These are phyloP conservation scores for Pilaira anomala DNA, from an alignment of 192 early-diverging fungal species.

Conservation along the genomic window DNA sequence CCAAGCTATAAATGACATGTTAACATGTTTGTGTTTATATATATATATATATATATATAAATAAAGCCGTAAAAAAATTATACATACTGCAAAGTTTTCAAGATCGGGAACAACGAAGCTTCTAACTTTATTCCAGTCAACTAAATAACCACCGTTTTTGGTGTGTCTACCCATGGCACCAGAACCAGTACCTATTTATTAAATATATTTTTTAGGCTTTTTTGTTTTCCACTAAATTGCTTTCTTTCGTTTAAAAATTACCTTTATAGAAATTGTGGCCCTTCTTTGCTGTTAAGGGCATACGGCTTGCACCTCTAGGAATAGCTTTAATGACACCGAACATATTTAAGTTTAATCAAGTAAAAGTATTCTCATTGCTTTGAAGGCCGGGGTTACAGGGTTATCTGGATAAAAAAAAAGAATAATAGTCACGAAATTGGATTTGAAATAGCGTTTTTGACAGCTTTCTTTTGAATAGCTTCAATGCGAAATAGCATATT, in stretches of 20 bases:
- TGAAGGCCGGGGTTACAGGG: no score
- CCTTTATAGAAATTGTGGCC: slow-evolving; percentile 64
- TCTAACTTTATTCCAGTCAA: slow-evolving; percentile 59
- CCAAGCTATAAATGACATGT: slow-evolving; percentile 9
- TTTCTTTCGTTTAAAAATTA: no score
- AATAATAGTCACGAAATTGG: no score
- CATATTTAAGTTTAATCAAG: slow-evolving; percentile 29
- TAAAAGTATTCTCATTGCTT: neutral
- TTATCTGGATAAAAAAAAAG: no score
- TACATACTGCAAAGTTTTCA: slow-evolving; percentile 46
- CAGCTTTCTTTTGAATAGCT: no score
- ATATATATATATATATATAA: neutral
- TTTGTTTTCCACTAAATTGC: no score
- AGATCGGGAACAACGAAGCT: slow-evolving; percentile 61
- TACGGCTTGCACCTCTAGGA: slow-evolving; percentile 50
- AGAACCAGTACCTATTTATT: slow-evolving; percentile 48
- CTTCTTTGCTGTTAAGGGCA: slow-evolving; percentile 53
- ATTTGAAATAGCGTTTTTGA: no score
- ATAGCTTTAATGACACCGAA: slow-evolving; percentile 55
- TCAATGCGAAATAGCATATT: no score
- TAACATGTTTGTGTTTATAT: neutral
- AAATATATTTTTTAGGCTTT: no score
- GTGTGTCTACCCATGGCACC: slow-evolving; percentile 65
- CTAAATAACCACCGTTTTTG: slow-evolving; percentile 55
- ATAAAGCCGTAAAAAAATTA: no score